Conservation (phyloP, 768 basidiomycete genomes). For the Phanerochaete sordida region DNA sequence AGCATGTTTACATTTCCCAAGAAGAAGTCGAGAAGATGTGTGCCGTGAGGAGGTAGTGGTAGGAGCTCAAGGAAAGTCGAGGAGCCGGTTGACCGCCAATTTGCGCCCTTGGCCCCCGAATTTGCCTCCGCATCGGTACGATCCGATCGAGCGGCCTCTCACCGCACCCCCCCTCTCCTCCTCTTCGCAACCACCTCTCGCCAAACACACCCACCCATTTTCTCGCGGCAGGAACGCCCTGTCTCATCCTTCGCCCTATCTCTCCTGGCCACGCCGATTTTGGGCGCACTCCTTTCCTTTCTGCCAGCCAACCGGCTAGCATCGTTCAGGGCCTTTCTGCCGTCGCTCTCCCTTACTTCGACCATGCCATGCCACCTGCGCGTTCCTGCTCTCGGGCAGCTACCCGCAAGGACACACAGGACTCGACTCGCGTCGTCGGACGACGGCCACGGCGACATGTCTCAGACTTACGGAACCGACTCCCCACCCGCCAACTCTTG, state of each 20-base stretch:
- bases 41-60: background rate
- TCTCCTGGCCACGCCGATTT: no score
- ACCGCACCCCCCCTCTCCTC: no score
- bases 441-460: no score
- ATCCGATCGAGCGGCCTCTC: background rate
- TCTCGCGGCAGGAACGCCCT: no score
- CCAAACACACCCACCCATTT: no score
- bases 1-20: background rate
- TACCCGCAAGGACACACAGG: no score
- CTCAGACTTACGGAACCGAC: no score
- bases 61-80: background rate
- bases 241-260: no score
- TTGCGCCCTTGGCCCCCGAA: background rate
- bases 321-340: background rate
- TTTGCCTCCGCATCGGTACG: background rate
- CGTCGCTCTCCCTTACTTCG: background rate
- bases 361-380: background rate
- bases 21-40: background rate
- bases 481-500: no score
- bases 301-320: background rate
- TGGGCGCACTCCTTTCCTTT: no score
- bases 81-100: background rate
- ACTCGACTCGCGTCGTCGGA: no score
- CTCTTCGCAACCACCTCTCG: background rate
- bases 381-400: background rate